Evolutionary conservation across 139 green algal genomes (phyloP), one percentile per base, ranked within the genome.

Genomic region (Chlorella sp.): DNA sequence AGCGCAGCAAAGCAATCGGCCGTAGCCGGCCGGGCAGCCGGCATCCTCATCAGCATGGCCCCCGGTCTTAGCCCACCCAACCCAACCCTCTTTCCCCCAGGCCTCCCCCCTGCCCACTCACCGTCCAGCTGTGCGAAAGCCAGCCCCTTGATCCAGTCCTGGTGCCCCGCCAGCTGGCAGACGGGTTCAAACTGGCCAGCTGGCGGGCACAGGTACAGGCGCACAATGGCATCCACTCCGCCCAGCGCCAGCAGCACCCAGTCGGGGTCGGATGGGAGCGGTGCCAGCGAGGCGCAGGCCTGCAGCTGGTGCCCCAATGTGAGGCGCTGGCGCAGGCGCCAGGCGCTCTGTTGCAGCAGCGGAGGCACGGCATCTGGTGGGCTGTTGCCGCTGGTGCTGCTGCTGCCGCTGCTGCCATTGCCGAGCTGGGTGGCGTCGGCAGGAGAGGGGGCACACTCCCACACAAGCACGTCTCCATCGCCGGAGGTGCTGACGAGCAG

Each of bases 111-210:
- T 11, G 36, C 34, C 30, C 37, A 0, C 69, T 81, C 79, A 92
- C 80, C 86, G 0, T 64, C 48, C 42, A 94, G 42, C 53, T 93
- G 68, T 34, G 89, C 91, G 81, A 98, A 98, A 0, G 94, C 93
- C n/a, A 99, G 89, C 7, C 91, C 93, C 0, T 95, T 91, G 64
- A 99, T 90, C 97, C 97, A 99, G 91, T 98, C 96, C 60, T 96
- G 93, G 87, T 98, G 97, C 3, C 97, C 97, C 57, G 88, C 83
- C 81, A 98, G 93, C 85, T 78, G 78, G 91, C 92, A 96, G 0
- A 85, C 93, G 14, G 75, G 36, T 60, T 82, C 5, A 88, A 98
- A 98, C n/a, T 83, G 64, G 61, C 69, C 91, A 1, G 76, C 90
- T 0, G 94, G 92, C 0, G 85, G 81, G 18, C 92, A 73, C 36